Base-by-base conservation (phyloP, 2,329 filamentous ascomycete species). In the Ustulina deusta region DNA sequence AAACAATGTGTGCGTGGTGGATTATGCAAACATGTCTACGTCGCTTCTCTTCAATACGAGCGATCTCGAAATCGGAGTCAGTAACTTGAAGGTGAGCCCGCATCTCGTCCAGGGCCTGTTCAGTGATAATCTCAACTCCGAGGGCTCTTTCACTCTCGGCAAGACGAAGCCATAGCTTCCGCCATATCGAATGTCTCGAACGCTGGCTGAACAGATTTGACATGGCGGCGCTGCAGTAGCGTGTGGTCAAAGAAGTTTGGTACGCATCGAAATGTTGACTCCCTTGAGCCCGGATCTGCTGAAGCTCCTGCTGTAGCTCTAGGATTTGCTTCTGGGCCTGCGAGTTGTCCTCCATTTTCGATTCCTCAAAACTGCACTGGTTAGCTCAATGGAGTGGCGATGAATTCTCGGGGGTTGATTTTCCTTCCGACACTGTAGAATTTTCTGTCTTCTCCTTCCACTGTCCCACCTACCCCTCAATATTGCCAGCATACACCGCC, bases 141-240 rank as follows among this genome's bases (percentile, higher is more conserved):
- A 97, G 86, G 79, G 94, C 91, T 79, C 90, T 90, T 83, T 97
- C 91, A 10, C 87, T 85, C 83, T 97, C 91, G 27, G 94, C 94
- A 11, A 97, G 90, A 81, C 86, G 90, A 51, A 95, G 83, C 94
- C 94, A 97, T 20, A 97, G 88, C 78, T 92, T 86, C 71, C 94
- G 89, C 44, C 93, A 87, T 63, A 89, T 93, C 48, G 88, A 90
- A 79, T 90, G 89, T 34, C 93, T 87, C 61, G 89, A 90, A 49
- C 93, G 88, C 66, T 90, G 88, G 73, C 90, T 91, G 84, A 97
- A 97, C 69, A 97, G 88, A 71, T 87, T 85, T 74, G 90, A 87
- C 91, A 96, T 94, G 81, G 92, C 91, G 70, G 80, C 78, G 81
- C 87, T 91, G 81, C 89, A 90, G 83, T 96, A 96, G 74, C 93